Percentiles rank a stretch among this genome's conserved stretches.
Evolutionary conservation across 169 alveolate genomes (phyloP).

Genomic region (Plasmodium cynomolgi): DNA sequence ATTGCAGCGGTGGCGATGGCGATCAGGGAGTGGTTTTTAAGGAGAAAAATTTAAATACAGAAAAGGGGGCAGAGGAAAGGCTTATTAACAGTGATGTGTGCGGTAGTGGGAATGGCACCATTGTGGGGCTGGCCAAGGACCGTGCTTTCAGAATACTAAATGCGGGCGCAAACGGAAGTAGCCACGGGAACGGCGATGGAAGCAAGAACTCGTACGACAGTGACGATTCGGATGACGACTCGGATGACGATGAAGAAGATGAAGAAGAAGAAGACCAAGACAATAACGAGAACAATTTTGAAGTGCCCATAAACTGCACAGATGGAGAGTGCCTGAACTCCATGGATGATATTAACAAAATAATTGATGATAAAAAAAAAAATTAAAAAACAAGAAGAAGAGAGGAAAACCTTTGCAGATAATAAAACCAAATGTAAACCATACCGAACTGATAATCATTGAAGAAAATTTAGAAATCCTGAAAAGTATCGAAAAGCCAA

Average conservation of each 20-base stretch:
- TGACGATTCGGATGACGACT: constrained; percentile 4
- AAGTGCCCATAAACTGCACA: constrained; percentile 45
- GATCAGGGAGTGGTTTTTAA: not conserved
- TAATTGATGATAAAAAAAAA: constrained; percentile 55
- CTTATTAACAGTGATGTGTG: not conserved
- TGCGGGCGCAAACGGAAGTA: not conserved
- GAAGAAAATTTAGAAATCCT: constrained; percentile 79
- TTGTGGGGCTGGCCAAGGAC: not conserved
- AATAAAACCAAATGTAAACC: constrained; percentile 82
- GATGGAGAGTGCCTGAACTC: constrained; percentile 42
- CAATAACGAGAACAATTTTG: constrained; percentile 37
- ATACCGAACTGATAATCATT: constrained; percentile 79
- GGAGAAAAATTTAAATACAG: not conserved
- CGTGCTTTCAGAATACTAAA: constrained; percentile 1
- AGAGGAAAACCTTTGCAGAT: constrained; percentile 82
- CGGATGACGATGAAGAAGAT: not conserved
- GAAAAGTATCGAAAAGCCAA: constrained; percentile 80
- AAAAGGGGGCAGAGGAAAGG: not conserved
- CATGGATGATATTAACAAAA: constrained; percentile 57
- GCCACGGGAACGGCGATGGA: not conserved
- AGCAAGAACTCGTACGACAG: not conserved
- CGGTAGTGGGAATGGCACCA: not conserved
- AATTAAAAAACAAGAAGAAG: constrained; percentile 16
- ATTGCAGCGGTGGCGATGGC: constrained; percentile 14
- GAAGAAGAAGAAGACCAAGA: constrained; percentile 33